Evolutionary conservation across 768 basidiomycete species (phyloP), one percentile per base, ranked within the genome.

Genomic region (Mycena indigotica): DNA sequence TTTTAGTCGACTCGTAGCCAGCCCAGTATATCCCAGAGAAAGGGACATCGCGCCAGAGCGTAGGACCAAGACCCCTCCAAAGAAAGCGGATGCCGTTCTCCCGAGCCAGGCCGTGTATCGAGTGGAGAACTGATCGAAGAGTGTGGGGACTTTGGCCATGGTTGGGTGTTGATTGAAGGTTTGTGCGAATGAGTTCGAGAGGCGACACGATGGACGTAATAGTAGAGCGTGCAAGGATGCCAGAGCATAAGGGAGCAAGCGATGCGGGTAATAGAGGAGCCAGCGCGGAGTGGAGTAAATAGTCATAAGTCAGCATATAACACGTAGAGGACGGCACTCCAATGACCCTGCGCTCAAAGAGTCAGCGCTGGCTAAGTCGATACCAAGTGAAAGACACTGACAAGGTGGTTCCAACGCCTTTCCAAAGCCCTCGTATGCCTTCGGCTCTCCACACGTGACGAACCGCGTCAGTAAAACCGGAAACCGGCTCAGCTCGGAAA

Each of bases 11-110:
- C 70, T 99, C 96, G 69, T 98, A 98, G 24, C 89, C 87, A 3
- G 93, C 92, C 97, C 97, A 99, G 67, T 99, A 99, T 28, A 96
- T 77, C 12, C 95, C 97, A 38, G 92, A 94, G 70, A 99, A 99
- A 0, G 97, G 96, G 5, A 98, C 95, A 65, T 99, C 97, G 50
- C 97, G 84, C 95, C 95, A 98, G 8, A 99, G 78, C 4, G 94
- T 96, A 2, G 95, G 84, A 1, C 90, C 90, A 6, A 99, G 79
- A 0, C 97, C 97, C 52, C 93, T 81, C 93, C 94, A 99, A 25
- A 98, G 80, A 49, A 83, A 88, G 10, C 76, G 71, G 5, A 86
- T 64, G 5, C 95, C 96, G 41, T 89, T 77, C 29, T 75, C 68
- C 24, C 78, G 80, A 12, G 90, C 86, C 12, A 91, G 72, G 0